Evolutionary conservation across 2,329 filamentous ascomycete species (phyloP).

Genomic region (Coniochaeta pulveracea): DNA sequence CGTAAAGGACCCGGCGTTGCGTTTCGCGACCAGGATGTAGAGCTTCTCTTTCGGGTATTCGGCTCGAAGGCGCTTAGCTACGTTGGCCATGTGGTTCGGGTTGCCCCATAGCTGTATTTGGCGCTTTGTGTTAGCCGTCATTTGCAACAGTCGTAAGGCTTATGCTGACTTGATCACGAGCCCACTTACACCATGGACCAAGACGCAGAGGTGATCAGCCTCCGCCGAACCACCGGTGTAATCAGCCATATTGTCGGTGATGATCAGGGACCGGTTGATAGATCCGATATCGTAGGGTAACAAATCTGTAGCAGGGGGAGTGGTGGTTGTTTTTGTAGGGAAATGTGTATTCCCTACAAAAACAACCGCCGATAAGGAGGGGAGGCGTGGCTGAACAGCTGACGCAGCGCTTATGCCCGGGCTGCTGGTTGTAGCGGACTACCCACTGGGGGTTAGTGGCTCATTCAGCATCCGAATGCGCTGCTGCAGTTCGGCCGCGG

Average conservation of each 20-base stretch:
- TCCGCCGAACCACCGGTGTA: conserved; percentile 38
- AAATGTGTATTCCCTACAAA: too few species aligned
- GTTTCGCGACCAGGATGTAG: conserved; percentile 60
- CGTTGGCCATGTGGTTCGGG: conserved; percentile 57
- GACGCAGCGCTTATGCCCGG: too few species aligned
- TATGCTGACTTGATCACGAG: conserved; percentile 2
- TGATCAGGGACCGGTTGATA: too few species aligned
- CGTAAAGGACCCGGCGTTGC: conserved; percentile 62
- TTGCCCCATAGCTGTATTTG: conserved; percentile 60
- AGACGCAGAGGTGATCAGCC: conserved; percentile 63
- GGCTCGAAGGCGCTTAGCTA: conserved; percentile 54
- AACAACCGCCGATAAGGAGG: too few species aligned
- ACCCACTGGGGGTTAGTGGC: too few species aligned
- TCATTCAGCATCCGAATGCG: too few species aligned
- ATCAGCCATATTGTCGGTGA: conserved; percentile 29
- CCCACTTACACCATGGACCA: conserved; percentile 60
- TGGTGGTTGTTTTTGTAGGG: too few species aligned
- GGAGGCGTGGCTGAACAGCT: too few species aligned
- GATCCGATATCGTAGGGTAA: too few species aligned
- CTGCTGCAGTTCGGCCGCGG: too few species aligned
- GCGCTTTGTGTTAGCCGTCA: conserved; percentile 11
- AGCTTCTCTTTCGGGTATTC: conserved; percentile 51
- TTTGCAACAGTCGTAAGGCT: neutral
- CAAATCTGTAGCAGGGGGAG: too few species aligned
- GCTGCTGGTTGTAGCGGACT: too few species aligned